A percentile compares a stretch with the other conserved stretches of the same genome.
These are phyloP conservation scores for Westerdykella ornata DNA, from an alignment of 2,329 filamentous ascomycete genomes.

Conservation along the genomic window DNA sequence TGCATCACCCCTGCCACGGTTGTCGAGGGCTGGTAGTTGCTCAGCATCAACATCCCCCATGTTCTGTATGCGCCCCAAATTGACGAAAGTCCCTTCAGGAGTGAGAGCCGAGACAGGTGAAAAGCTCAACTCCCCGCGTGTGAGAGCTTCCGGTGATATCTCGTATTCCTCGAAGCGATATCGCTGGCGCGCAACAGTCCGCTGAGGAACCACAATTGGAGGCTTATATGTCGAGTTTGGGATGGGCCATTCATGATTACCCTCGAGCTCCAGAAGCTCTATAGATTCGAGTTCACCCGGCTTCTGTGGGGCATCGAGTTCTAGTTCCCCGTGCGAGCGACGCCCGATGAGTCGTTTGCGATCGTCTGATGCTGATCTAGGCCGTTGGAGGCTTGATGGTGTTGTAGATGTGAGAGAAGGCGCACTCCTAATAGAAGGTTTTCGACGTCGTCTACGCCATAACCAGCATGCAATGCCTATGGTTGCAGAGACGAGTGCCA, in stretches of 20 bases:
- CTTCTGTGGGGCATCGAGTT: conserved; percentile 3
- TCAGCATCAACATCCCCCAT: no score
- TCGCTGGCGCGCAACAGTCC: not conserved
- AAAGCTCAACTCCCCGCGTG: not conserved
- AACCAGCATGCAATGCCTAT: conserved; percentile 19
- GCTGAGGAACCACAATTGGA: not conserved
- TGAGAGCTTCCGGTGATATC: not conserved
- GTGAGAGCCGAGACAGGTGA: conserved; percentile 1
- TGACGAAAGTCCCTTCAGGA: not conserved
- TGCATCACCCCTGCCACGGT: conserved; percentile 1
- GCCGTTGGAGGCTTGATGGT: not conserved
- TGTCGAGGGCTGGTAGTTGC: not conserved
- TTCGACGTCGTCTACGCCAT: conserved; percentile 13
- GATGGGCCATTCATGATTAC: conserved; percentile 1
- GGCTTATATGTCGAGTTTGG: not conserved
- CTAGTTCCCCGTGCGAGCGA: conserved; percentile 1
- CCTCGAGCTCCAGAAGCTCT: conserved; percentile 12
- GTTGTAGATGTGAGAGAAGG: not conserved
- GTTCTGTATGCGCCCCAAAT: no score
- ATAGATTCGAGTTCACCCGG: conserved; percentile 7
- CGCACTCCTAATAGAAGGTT: not conserved
- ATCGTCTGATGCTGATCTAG: conserved; percentile 1
- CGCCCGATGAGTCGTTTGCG: conserved; percentile 1
- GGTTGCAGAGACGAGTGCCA: conserved; percentile 15
- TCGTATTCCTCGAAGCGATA: conserved; percentile 6